Conservation (phyloP, 331 rosid genomes). For the Rhamnella rubrinervis region DNA sequence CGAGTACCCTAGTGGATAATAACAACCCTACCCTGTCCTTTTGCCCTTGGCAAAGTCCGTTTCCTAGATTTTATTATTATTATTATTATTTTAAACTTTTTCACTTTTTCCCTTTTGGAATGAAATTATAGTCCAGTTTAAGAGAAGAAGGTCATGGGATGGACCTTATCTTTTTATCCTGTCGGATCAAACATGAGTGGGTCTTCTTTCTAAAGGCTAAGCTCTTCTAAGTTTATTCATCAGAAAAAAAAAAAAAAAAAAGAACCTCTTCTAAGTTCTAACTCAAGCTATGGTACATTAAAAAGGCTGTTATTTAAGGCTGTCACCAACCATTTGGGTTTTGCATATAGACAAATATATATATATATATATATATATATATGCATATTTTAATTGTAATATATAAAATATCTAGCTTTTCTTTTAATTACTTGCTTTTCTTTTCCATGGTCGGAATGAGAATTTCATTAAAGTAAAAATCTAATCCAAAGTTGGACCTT, state of each 20-base stretch:
- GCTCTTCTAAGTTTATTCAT: slow-evolving; percentile 5
- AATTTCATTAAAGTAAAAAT: not conserved
- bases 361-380: not conserved
- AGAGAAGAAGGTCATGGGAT: not conserved
- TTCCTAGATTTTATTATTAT: not conserved
- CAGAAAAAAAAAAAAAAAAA: too few relatives aligned
- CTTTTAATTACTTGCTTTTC: not conserved
- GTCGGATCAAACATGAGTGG: slow-evolving; percentile 29
- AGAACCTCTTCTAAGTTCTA: slow-evolving; percentile 1
- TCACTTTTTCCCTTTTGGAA: not conserved
- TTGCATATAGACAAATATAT: too few relatives aligned
- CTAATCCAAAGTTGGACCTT: not conserved
- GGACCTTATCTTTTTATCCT: slow-evolving; percentile 48
- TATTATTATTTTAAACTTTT: not conserved
- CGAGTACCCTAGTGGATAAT: slow-evolving; percentile 42
- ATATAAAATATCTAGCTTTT: not conserved
- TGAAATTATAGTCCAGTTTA: not conserved
- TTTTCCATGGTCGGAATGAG: too few relatives aligned
- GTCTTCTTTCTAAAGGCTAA: slow-evolving; percentile 1
- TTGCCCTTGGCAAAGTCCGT: not conserved
- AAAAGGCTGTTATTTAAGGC: not conserved
- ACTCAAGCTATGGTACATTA: too few relatives aligned
- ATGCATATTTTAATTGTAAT: not conserved
- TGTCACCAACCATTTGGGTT: not conserved
- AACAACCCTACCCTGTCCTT: slow-evolving; percentile 27